These are phyloP conservation scores for Bauhinia variegata DNA, from an alignment of 306 rosid species.

Conservation along the genomic window DNA sequence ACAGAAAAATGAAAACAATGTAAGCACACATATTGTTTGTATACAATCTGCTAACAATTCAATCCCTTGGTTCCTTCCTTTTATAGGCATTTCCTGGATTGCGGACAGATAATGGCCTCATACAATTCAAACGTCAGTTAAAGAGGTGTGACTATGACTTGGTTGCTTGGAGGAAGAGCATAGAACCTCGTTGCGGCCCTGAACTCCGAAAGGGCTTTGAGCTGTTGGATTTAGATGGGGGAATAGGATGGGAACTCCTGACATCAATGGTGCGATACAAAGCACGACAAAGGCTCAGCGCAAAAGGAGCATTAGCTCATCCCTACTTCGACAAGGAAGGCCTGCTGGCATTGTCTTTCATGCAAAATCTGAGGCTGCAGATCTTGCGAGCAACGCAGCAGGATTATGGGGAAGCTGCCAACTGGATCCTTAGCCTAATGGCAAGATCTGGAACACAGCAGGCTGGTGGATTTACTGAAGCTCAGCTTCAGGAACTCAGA, in stretches of 20 bases:
- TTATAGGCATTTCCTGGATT: conserved; percentile 76
- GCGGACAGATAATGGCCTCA: conserved; percentile 70
- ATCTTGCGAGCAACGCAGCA: conserved; percentile 81
- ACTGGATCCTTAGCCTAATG: conserved; percentile 77
- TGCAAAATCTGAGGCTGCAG: conserved; percentile 79
- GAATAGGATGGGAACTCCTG: conserved; percentile 92
- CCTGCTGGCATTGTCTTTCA: conserved; percentile 74
- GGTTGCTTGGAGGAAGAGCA: conserved; percentile 72
- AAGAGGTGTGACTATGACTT: conserved; percentile 92
- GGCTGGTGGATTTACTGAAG: conserved; percentile 97
- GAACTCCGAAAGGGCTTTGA: conserved; percentile 86
- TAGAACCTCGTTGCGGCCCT: conserved; percentile 67
- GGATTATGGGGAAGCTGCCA: conserved; percentile 86
- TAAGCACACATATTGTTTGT: too few species aligned
- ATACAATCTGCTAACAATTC: too few species aligned
- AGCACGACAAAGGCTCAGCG: conserved; percentile 87
- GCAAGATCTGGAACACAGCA: conserved; percentile 86
- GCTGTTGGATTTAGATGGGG: conserved; percentile 88
- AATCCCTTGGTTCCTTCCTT: conserved; percentile 25
- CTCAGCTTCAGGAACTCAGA: conserved; percentile 80
- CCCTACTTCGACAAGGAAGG: conserved; percentile 89
- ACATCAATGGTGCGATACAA: conserved; percentile 88
- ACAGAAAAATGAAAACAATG: too few species aligned
- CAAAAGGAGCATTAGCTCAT: conserved; percentile 85
- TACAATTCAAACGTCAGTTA: conserved; percentile 90